Evolutionary conservation across 805 yeast genomes (phyloP).

Genomic region (Middelhovenomyces tepae): DNA sequence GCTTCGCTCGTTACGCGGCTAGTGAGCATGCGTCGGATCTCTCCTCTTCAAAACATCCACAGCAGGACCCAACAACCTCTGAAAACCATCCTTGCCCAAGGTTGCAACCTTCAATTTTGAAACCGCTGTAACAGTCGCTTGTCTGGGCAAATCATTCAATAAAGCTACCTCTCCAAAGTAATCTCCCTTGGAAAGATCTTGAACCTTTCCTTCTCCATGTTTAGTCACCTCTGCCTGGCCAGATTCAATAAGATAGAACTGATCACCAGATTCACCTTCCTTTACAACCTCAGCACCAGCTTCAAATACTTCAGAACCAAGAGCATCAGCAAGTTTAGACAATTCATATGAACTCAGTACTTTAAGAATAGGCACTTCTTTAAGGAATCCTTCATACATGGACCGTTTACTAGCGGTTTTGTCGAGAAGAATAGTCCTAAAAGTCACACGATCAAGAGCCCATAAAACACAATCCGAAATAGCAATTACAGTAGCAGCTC

Average conservation of each 20-base stretch:
- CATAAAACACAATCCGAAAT: constrained; percentile 65
- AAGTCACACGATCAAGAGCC: constrained; percentile 90
- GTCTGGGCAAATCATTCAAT: constrained; percentile 84
- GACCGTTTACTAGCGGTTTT: constrained; percentile 84
- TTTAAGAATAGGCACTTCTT: constrained; percentile 74
- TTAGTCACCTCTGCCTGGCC: constrained; percentile 76
- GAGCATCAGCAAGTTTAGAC: constrained; percentile 89
- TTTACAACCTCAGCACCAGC: constrained; percentile 66
- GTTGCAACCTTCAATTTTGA: constrained; percentile 80
- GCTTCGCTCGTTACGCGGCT: too few relatives aligned
- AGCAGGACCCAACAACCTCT: constrained; percentile 88
- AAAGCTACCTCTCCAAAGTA: constrained; percentile 96
- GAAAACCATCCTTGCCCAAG: constrained; percentile 85
- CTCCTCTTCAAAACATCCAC: constrained; percentile 78
- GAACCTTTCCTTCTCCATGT: constrained; percentile 51
- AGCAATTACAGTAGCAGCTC: constrained; percentile 91
- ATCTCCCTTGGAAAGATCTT: constrained; percentile 64
- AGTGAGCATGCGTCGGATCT: constrained; percentile 63
- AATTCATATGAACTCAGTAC: constrained; percentile 72
- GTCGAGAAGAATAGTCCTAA: constrained; percentile 83
- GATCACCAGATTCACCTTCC: constrained; percentile 81
- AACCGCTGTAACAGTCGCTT: constrained; percentile 80
- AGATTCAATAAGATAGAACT: constrained; percentile 64
- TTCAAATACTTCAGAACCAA: constrained; percentile 64
- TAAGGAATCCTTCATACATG: constrained; percentile 81